Evolutionary conservation across 169 alveolate species (phyloP), one percentile per base, ranked within the genome.

Genomic region (Babesia bigemina): DNA sequence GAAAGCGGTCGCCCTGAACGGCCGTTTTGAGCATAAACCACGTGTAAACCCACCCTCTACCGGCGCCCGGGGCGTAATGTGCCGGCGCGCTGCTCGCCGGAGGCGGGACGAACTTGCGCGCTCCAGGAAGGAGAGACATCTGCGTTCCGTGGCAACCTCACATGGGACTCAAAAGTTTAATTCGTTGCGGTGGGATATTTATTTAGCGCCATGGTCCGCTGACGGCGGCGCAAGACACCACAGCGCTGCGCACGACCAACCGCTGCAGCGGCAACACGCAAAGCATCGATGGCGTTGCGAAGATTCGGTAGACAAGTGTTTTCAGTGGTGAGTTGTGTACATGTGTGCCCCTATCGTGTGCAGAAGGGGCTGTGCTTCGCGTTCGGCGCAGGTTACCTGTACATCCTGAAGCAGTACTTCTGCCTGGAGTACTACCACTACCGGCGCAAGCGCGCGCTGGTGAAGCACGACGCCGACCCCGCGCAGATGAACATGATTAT

Each of bases 51-150:
- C 86, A 93, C 42, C 95, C 95, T 36, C 94, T 69, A 16, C 94
- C 95, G 13, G 88, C 78, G 1, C 95, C 95, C 22, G 95, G 94
- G 26, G 79, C 78, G 69, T 92, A 88, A 21, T 70, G 57, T 2
- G 86, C 62, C 13, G 55, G 60, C 49, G 62, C 81, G 52, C 53
- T 61, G 22, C 66, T 60, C 52, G 84, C 16, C 11, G 71, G n/a
- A 13, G 84, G 84, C 42, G 50, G 76, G 44, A 67, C 39, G 39
- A 70, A 49, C 87, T 70, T 69, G 52, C 75, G 71, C 22, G 70
- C 83, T 21, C 83, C 78, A 24, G 87, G 83, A 16, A 72, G 55
- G 17, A 63, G 63, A 13, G 81, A 70, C 87, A 79, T 79, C 12
- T 61, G 36, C 39, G 39, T 33, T 33, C 2, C 39, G 39, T 33